Percentiles rank a stretch among this genome's conserved stretches.
These are phyloP conservation scores for Eucalyptus victrix DNA, from an alignment of 345 rosid species.

Conservation along the genomic window DNA sequence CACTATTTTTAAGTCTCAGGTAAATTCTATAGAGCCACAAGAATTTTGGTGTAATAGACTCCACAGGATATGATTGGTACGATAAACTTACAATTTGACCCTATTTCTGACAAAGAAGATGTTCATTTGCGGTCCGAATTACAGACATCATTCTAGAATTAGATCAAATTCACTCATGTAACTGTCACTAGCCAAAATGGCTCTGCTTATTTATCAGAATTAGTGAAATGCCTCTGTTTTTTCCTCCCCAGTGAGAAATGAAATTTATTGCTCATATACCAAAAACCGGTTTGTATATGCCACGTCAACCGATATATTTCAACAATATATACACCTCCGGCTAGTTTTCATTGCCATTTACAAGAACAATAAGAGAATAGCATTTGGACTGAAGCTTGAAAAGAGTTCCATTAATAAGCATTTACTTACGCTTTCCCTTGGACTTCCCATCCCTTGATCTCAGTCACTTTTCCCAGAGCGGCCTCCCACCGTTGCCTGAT, in stretches of 20 bases:
- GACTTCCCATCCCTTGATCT: neutral
- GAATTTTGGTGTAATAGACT: neutral
- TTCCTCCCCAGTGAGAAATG: too few species aligned
- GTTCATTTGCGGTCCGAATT: neutral
- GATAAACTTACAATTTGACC: neutral
- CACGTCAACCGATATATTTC: neutral
- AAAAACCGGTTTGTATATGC: accelerated
- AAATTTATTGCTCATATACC: too few species aligned
- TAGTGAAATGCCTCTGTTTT: too few species aligned
- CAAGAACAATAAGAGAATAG: neutral
- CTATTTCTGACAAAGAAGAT: neutral
- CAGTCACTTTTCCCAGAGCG: neutral
- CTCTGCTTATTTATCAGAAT: too few species aligned
- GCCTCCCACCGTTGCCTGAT: neutral
- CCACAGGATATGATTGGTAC: neutral
- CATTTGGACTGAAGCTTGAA: neutral
- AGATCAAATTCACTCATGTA: neutral
- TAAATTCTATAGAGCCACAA: neutral
- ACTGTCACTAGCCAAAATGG: neutral
- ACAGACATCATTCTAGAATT: neutral
- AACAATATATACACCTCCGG: neutral
- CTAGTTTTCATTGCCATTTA: neutral
- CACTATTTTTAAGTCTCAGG: neutral
- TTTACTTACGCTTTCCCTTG: neutral
- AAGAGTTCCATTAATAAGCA: neutral